Conservation (phyloP, 208 protist species). For the Acanthamoeba castellanii region DNA sequence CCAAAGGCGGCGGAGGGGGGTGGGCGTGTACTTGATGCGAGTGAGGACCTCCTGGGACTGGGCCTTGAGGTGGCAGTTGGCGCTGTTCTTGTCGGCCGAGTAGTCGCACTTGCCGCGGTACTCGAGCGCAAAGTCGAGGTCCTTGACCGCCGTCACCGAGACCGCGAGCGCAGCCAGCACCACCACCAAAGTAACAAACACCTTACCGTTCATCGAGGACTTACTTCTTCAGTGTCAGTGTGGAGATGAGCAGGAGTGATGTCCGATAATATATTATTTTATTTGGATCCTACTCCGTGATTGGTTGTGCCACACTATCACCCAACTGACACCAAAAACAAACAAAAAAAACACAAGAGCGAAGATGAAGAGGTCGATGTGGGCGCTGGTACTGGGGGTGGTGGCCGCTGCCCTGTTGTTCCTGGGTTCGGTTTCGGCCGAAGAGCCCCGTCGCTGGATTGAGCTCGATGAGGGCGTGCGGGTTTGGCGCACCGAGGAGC, state of each 20-base stretch:
- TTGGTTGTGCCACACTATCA: too few relatives aligned
- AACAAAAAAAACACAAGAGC: too few relatives aligned
- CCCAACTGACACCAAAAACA: too few relatives aligned
- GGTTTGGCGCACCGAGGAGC: not conserved
- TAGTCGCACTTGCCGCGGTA: not conserved
- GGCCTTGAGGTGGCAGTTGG: conserved; percentile 13
- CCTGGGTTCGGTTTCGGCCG: not conserved
- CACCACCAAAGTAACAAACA: not conserved
- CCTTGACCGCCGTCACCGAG: not conserved
- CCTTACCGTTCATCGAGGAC: not conserved
- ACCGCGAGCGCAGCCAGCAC: not conserved
- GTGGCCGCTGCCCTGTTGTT: not conserved
- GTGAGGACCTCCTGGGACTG: conserved; percentile 14
- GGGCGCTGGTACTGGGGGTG: not conserved
- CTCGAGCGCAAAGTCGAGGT: conserved; percentile 25
- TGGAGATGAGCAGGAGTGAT: too few relatives aligned
- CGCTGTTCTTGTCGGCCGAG: not conserved
- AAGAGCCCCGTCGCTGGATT: not conserved
- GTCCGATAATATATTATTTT: too few relatives aligned
- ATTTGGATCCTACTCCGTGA: too few relatives aligned
- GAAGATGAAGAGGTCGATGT: not conserved
- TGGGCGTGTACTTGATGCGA: not conserved
- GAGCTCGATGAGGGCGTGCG: not conserved
- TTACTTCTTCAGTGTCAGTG: too few relatives aligned
- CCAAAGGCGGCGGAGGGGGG: not conserved